Evolutionary conservation across 2,329 filamentous ascomycete genomes (phyloP), one percentile per base, ranked within the genome.

Genomic region (Ophiognomonia clavigignenti-juglandacearum): DNA sequence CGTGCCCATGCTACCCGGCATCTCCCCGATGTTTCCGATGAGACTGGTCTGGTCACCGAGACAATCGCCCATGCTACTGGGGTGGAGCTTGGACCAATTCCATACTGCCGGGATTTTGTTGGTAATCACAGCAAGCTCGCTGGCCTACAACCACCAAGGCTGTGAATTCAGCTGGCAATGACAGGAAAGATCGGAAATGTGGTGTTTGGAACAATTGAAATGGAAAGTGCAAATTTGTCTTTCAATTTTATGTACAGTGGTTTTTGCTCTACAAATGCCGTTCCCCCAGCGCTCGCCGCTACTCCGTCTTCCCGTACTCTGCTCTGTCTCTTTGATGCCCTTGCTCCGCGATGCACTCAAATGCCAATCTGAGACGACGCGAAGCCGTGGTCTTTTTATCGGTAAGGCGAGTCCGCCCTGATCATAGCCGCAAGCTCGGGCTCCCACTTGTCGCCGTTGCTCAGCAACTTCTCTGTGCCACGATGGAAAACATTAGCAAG

Each of bases 361-460:
- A 14, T 16, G 10, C 5, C n/a, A 13, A 5, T 6, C 11, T 36
- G 37, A 8, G 37, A 39, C 9, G 14, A n/a, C 22, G 4, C 16
- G 16, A 19, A n/a, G 10, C 4, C 19, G 22, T 26, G 4, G n/a
- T 11, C 18, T 27, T 77, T 27, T 77, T 83, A 92, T 78, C 87
- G 80, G 74, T 91, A 97, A 43, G 92, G 92, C 46, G 91, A 83
- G 76, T 98, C 93, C 52, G 93, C 93, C 63, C 90, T 85, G 64
- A 93, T 93, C 57, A 82, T 84, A 49, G 93, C 92, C 2, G 92
- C 92, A 62, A 98, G 77, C 72, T 98, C 93, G 7, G 93, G 91
- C 75, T 98, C 93, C 93, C 93, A 98, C 72, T 91, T 92, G 73
- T 95, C 90, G 61, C 90, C 88, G 64, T 95, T 95, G 57, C 87